phyloP scores from a whole-genome alignment of 106 monocot species.

The Acanthochlamys bracteata region DNA sequence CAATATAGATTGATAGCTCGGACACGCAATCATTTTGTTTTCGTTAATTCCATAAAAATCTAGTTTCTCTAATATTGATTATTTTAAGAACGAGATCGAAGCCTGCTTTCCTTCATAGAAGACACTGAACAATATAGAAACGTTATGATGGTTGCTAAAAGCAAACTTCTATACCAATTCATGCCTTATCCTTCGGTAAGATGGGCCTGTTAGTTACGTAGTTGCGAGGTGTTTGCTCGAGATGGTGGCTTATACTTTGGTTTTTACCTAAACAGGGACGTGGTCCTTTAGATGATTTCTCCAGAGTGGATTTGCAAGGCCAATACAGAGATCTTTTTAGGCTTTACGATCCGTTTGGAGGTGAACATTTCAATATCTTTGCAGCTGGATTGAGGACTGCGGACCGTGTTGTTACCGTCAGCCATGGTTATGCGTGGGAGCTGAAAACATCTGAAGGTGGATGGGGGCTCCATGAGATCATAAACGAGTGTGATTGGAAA shows the following conservation, averaged over 20 bases:
- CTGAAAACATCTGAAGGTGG: constrained; percentile 80
- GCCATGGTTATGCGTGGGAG: constrained; percentile 85
- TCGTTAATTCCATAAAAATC: too few relatives aligned
- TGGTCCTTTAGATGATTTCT: constrained; percentile 58
- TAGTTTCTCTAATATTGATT: too few relatives aligned
- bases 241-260: neutral
- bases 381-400: constrained; percentile 69
- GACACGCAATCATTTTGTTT: too few relatives aligned
- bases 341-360: constrained; percentile 64
- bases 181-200: too few relatives aligned
- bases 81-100: too few relatives aligned
- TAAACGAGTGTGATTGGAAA: constrained; percentile 69
- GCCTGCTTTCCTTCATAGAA: too few relatives aligned
- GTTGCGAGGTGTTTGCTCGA: too few relatives aligned
- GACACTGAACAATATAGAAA: too few relatives aligned
- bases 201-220: too few relatives aligned
- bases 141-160: too few relatives aligned
- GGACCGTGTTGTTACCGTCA: constrained; percentile 71
- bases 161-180: too few relatives aligned
- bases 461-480: constrained; percentile 73
- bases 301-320: constrained; percentile 30
- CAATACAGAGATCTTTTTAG: constrained; percentile 63
- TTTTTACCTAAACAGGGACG: constrained; percentile 50
- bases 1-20: too few relatives aligned
- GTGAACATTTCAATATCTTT: constrained; percentile 78